Percentiles rank a stretch among this genome's conserved stretches.
These are phyloP conservation scores for Pseudogymnoascus sp. DNA, from an alignment of 2,329 filamentous ascomycete genomes.

Conservation along the genomic window DNA sequence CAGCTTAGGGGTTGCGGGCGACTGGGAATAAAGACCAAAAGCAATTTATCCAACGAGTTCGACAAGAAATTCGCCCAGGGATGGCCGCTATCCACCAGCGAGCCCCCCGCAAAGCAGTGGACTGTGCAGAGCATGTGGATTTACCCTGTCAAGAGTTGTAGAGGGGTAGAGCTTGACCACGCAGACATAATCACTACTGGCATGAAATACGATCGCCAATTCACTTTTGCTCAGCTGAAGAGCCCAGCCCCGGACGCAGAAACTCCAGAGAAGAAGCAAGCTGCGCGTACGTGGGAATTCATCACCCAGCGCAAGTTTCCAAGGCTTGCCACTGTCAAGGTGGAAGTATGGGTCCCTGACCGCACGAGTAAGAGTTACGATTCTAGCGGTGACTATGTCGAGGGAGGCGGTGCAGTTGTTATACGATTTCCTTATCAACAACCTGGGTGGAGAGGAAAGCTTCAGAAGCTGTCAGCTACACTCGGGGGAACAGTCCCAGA, in stretches of 20 bases:
- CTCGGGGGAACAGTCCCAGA: constrained; percentile 47
- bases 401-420: constrained; percentile 54
- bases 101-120: constrained; percentile 33
- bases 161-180: constrained; percentile 62
- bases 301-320: constrained; percentile 65
- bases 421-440: constrained; percentile 58
- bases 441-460: constrained; percentile 39
- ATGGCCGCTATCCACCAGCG: constrained; percentile 29
- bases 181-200: constrained; percentile 61
- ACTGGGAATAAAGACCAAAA: constrained; percentile 41
- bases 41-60: constrained; percentile 51
- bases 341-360: constrained; percentile 65
- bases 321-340: constrained; percentile 60
- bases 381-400: constrained; percentile 40
- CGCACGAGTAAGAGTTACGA: constrained; percentile 45
- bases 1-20: constrained; percentile 44
- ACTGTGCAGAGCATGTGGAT: constrained; percentile 64
- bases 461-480: constrained; percentile 43
- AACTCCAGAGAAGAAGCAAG: constrained; percentile 30
- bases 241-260: constrained; percentile 33
- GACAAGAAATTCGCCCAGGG: constrained; percentile 41
- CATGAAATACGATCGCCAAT: constrained; percentile 73
- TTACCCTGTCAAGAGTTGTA: constrained; percentile 79
- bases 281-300: constrained; percentile 56
- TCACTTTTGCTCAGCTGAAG: constrained; percentile 67